These are phyloP conservation scores for Ilex asprella DNA, from an alignment of 257 asterid genomes.

Conservation along the genomic window DNA sequence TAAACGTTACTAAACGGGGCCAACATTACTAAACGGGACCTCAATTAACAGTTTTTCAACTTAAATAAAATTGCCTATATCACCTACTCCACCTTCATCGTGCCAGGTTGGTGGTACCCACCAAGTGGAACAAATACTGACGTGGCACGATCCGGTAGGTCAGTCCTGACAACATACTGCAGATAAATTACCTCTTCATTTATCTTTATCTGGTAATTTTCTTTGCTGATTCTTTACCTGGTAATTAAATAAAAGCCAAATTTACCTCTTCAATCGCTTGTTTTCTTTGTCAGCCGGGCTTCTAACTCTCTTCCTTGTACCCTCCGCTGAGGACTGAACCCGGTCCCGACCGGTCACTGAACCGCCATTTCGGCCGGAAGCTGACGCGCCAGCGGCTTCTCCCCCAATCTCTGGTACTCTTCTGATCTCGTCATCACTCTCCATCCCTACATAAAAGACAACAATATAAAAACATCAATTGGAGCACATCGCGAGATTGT, in stretches of 20 bases:
- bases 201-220: too few species aligned
- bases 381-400: slow-evolving; percentile 46
- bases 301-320: slow-evolving; percentile 78
- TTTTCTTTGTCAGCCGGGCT: slow-evolving; percentile 95
- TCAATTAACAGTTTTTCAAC: too few species aligned
- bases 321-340: slow-evolving; percentile 48
- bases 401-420: slow-evolving; percentile 96
- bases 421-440: slow-evolving; percentile 97
- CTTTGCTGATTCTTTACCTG: too few species aligned
- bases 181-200: too few species aligned
- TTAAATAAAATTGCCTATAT: too few species aligned
- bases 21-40: too few species aligned
- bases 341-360: slow-evolving; percentile 31
- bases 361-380: slow-evolving; percentile 55
- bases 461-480: not conserved
- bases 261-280: slow-evolving; percentile 85
- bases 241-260: too few species aligned
- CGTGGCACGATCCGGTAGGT: too few species aligned
- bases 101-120: not conserved
- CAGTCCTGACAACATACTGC: too few species aligned
- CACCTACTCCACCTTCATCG: not conserved
- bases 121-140: too few species aligned
- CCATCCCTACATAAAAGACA: slow-evolving; percentile 52
- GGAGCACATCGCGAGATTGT: not conserved
- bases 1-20: too few species aligned